phyloP scores from a whole-genome alignment of 257 asterid genomes.

The Jacaranda mimosifolia region DNA sequence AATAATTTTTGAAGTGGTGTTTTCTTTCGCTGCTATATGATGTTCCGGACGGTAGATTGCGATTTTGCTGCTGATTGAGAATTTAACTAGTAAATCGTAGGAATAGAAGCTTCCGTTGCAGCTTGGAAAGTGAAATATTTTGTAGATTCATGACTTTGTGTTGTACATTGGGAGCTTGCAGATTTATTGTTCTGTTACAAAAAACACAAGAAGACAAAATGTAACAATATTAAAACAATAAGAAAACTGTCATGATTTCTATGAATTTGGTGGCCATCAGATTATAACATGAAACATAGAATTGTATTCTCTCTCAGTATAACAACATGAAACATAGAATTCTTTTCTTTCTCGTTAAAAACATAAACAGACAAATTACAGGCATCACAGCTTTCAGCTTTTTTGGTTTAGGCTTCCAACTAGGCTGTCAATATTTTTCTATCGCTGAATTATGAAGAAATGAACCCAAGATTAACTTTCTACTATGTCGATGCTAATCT shows the following conservation, averaged over 20 bases:
- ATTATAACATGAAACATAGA: not conserved
- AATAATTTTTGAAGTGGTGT: not conserved
- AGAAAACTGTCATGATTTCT: not conserved
- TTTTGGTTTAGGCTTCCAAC: not conserved
- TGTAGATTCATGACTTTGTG: not conserved
- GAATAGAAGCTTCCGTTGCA: constrained; percentile 13
- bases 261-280: constrained; percentile 1
- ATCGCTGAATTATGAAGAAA: constrained; percentile 12
- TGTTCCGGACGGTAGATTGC: not conserved
- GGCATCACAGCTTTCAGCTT: not conserved
- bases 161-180: constrained; percentile 14
- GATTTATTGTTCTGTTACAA: constrained; percentile 4
- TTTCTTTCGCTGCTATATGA: not conserved
- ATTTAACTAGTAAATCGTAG: not conserved
- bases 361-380: not conserved
- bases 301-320: not conserved
- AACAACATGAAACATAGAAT: not conserved
- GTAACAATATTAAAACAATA: not conserved
- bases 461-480: not conserved
- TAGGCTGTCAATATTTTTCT: not conserved
- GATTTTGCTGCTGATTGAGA: constrained; percentile 14
- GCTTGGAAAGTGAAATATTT: not conserved
- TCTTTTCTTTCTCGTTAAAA: not conserved
- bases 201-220: not conserved
- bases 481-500: constrained; percentile 2